Conservation (phyloP, 352 stramenopile species). For the Phytophthora syringae region DNA sequence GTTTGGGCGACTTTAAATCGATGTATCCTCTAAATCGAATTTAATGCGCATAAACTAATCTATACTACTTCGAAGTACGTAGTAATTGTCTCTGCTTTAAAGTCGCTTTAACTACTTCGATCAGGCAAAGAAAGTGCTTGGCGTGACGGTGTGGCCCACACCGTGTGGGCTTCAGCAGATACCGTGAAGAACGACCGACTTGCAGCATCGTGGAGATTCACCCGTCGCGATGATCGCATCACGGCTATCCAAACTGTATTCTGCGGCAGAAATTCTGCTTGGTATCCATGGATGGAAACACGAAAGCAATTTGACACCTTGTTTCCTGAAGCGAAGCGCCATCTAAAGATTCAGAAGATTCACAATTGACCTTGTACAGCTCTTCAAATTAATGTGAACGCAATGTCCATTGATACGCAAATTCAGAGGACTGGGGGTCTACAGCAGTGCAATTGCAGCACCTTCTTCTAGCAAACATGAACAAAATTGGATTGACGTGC, state of each 20-base stretch:
- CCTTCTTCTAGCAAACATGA: slow-evolving; percentile 12
- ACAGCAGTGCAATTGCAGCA: background rate
- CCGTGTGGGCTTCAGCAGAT: background rate
- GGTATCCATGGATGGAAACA: no score
- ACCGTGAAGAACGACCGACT: no score
- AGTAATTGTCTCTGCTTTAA: no score
- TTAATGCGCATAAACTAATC: no score
- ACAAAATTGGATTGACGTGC: slow-evolving; percentile 35
- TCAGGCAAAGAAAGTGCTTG: no score
- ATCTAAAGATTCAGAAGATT: background rate
- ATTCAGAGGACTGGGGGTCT: background rate
- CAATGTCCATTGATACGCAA: no score
- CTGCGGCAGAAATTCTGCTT: background rate
- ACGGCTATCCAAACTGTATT: slow-evolving; percentile 22
- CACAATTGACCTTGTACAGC: no score
- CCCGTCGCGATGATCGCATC: slow-evolving; percentile 18
- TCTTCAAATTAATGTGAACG: no score
- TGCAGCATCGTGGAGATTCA: background rate
- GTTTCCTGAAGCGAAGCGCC: slow-evolving; percentile 1
- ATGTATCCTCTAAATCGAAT: no score
- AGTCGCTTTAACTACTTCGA: no score
- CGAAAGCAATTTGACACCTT: slow-evolving; percentile 6
- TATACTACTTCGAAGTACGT: no score
- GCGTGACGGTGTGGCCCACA: background rate
- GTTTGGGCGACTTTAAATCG: no score